These are phyloP conservation scores for Pilatotrama ljubarskyi DNA, from an alignment of 768 basidiomycete genomes.

Conservation along the genomic window DNA sequence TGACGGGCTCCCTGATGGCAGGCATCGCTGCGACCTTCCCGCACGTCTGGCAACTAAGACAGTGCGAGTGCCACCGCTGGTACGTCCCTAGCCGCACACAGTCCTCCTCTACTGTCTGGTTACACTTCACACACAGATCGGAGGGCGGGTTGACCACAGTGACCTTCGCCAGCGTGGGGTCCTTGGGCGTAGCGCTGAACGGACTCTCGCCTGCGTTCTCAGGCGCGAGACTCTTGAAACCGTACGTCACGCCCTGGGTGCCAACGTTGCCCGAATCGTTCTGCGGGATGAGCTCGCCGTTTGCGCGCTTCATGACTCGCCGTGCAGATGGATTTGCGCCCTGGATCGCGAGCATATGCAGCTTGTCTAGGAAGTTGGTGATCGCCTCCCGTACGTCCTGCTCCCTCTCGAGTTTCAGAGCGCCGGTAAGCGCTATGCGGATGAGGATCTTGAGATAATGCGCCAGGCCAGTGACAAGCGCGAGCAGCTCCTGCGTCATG, in stretches of 20 bases:
- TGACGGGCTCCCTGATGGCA: conserved; percentile 53
- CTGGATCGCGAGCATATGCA: conserved; percentile 88
- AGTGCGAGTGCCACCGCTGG: conserved; percentile 94
- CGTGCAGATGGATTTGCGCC: conserved; percentile 78
- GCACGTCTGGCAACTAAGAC: conserved; percentile 82
- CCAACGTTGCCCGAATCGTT: conserved; percentile 55
- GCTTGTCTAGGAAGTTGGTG: conserved; percentile 86
- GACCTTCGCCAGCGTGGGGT: conserved; percentile 49
- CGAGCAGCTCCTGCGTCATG: conserved; percentile 96
- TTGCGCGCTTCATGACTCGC: conserved; percentile 72
- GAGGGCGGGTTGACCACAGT: conserved; percentile 74
- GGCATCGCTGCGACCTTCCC: conserved; percentile 73
- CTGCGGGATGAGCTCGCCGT: conserved; percentile 54
- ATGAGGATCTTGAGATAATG: conserved; percentile 99
- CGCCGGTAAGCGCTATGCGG: conserved; percentile 94
- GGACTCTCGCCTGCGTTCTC: conserved; percentile 90
- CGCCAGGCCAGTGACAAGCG: conserved; percentile 96
- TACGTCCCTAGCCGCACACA: conserved; percentile 95
- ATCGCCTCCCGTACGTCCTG: conserved; percentile 81
- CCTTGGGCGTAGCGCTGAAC: conserved; percentile 51
- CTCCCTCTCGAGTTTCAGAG: conserved; percentile 93
- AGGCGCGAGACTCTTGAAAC: conserved; percentile 88
- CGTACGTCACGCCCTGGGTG: conserved; percentile 87
- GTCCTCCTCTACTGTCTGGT: conserved; percentile 93
- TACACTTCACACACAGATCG: conserved; percentile 90